A percentile compares a stretch with the other conserved stretches of the same genome.
Evolutionary conservation across 768 basidiomycete species (phyloP).

Genomic region (Boletus edulis): DNA sequence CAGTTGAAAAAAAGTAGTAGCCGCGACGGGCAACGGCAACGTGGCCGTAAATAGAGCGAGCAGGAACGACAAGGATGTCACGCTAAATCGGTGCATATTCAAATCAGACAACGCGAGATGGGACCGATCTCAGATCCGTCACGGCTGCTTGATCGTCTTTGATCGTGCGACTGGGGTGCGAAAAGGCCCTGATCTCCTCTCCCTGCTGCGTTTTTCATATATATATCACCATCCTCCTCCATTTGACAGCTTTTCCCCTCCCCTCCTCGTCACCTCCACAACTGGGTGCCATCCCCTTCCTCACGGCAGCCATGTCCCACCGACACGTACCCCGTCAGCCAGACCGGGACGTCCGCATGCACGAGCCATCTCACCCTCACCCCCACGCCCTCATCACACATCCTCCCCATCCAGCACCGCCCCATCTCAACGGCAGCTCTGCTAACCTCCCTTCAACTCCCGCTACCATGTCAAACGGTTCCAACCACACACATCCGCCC

Average conservation of each 20-base stretch:
- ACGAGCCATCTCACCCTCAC: slow-evolving; percentile 49
- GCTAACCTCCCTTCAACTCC: slow-evolving; percentile 45
- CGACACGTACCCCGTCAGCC: slow-evolving; percentile 59
- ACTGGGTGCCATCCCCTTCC: slow-evolving; percentile 22
- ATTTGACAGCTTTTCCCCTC: slow-evolving; percentile 45
- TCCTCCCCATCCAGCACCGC: slow-evolving; percentile 35
- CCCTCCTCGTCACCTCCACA: slow-evolving; percentile 40
- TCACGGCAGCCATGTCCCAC: slow-evolving; percentile 49
- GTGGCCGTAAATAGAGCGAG: slow-evolving; percentile 37
- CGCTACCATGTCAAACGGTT: slow-evolving; percentile 41
- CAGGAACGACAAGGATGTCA: slow-evolving; percentile 42
- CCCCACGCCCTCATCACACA: slow-evolving; percentile 43
- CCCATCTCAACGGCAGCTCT: slow-evolving; percentile 54
- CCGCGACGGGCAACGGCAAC: slow-evolving; percentile 47
- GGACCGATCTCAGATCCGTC: slow-evolving; percentile 36
- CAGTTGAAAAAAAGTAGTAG: slow-evolving; percentile 35
- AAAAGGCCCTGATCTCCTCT: slow-evolving; percentile 42
- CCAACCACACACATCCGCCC: slow-evolving; percentile 36
- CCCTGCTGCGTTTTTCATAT: slow-evolving; percentile 44
- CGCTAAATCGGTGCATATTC: slow-evolving; percentile 31
- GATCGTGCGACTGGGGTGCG: slow-evolving; percentile 56
- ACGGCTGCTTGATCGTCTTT: slow-evolving; percentile 54
- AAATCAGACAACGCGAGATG: slow-evolving; percentile 45
- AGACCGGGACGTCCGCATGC: slow-evolving; percentile 62
- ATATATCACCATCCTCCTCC: slow-evolving; percentile 51